Evolutionary conservation across 2,329 filamentous ascomycete genomes (phyloP), one percentile per base, ranked within the genome.

Genomic region (Fusarium mangiferae): DNA sequence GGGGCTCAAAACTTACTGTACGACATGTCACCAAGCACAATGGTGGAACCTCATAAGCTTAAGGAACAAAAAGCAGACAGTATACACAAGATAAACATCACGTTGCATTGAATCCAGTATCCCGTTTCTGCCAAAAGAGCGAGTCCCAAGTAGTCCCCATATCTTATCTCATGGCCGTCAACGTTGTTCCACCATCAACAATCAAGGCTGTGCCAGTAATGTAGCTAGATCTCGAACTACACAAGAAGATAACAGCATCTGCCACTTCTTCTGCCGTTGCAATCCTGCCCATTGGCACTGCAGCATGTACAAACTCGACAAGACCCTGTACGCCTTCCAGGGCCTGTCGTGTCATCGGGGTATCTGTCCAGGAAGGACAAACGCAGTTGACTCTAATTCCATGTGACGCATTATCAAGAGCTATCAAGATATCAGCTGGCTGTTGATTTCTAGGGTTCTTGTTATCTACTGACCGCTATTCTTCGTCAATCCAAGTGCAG

Each of bases 91-190:
- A 9, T 2, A 49, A 9, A 17, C 12, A 13, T 6, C 1, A 6
- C 5, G 20, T 30, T 11, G 6, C 10, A 6, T n/a, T 30, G 20
- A 18, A 6, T 4, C 10, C 14, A 30, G 7, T 30, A 22, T 12
- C 5, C 8, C 2, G 0, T 18, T 14, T 7, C 3, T 24, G 0
- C 6, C n/a, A 20, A 35, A 51, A 6, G 3, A 24, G 0, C 15
- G 15, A 7, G 17, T 11, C 9, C 22, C 22, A 7, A 2, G n/a
- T n/a, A n/a, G n/a, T n/a, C n/a, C n/a, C 11, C 8, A 2, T 15
- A 20, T 15, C 30, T 14, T 24, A 51, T 24, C 48, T 51, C 30
- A 35, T 51, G 8, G 48, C 30, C 7, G 48, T 51, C 30, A 51
- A 2, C 3, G 48, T 51, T 24, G 48, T 51, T 28, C 42, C 30